Evolutionary conservation across 2,329 filamentous ascomycete genomes (phyloP).

Genomic region (Capronia americana): DNA sequence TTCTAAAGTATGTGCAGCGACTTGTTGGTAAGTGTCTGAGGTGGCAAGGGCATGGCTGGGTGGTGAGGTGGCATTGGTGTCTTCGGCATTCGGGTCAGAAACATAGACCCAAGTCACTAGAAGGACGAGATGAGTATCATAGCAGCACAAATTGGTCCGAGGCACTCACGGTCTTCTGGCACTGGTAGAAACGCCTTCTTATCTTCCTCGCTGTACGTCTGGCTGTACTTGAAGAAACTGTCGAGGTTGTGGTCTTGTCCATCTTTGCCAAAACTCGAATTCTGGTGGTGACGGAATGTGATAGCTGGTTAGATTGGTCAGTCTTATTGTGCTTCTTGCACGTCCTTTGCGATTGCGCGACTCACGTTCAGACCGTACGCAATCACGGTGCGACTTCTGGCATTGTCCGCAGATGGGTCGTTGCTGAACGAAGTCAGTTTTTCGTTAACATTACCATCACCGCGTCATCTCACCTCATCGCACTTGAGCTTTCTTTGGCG

Average conservation of each 20-base stretch:
- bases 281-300: slow-evolving; percentile 72
- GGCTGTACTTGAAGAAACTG: slow-evolving; percentile 33
- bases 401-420: slow-evolving; percentile 38
- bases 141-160: neutral
- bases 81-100: slow-evolving; percentile 32
- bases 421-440: slow-evolving; percentile 26
- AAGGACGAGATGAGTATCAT: slow-evolving; percentile 8
- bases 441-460: slow-evolving; percentile 11
- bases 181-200: slow-evolving; percentile 32
- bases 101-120: slow-evolving; percentile 35
- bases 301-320: slow-evolving; percentile 51
- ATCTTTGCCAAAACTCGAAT: slow-evolving; percentile 49
- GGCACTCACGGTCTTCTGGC: slow-evolving; percentile 28
- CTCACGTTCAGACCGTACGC: slow-evolving; percentile 36
- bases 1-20: slow-evolving; percentile 32
- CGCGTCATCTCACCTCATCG: slow-evolving; percentile 36
- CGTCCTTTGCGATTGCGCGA: neutral
- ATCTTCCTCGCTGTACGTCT: slow-evolving; percentile 30
- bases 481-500: slow-evolving; percentile 40
- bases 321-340: neutral
- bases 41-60: slow-evolving; percentile 21
- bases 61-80: slow-evolving; percentile 21
- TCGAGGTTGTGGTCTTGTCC: slow-evolving; percentile 26
- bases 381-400: slow-evolving; percentile 36
- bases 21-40: slow-evolving; percentile 32